These are phyloP conservation scores for Epichloe gansuensis DNA, from an alignment of 2,329 filamentous ascomycete genomes.

Conservation along the genomic window DNA sequence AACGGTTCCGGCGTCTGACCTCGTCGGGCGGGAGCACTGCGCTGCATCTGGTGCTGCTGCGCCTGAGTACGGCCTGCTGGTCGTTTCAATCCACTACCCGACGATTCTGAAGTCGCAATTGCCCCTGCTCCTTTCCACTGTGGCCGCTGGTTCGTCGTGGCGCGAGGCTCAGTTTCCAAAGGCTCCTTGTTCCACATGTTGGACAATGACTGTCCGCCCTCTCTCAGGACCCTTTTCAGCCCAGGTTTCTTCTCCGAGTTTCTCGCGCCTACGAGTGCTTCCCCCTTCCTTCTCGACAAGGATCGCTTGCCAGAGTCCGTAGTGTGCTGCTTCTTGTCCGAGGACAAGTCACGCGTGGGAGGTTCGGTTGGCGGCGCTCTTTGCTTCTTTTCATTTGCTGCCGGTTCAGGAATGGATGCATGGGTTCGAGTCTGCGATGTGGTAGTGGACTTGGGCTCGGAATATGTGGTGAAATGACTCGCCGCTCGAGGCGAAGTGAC, in stretches of 20 bases:
- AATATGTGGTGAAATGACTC: constrained; percentile 6
- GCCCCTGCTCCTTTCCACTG: constrained; percentile 13
- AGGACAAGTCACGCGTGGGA: constrained; percentile 10
- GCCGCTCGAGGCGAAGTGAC: constrained; percentile 3
- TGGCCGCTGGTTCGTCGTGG: constrained; percentile 11
- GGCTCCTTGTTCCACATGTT: constrained; percentile 38
- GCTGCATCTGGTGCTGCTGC: constrained; percentile 4
- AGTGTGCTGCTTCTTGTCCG: neutral
- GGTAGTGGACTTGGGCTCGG: neutral
- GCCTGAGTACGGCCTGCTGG: constrained; percentile 4
- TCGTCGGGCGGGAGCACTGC: neutral
- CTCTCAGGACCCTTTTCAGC: constrained; percentile 36
- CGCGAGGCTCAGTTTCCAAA: constrained; percentile 11
- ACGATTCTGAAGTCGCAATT: neutral
- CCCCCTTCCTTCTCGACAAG: constrained; percentile 17
- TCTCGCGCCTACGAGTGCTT: constrained; percentile 11
- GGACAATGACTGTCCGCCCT: constrained; percentile 32
- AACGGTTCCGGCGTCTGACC: constrained; percentile 16
- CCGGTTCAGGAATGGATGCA: neutral
- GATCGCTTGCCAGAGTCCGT: constrained; percentile 6
- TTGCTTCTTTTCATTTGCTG: constrained; percentile 34
- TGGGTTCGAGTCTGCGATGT: neutral
- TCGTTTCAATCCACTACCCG: constrained; percentile 1
- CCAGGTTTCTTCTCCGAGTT: constrained; percentile 13
- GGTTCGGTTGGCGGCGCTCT: constrained; percentile 21